A percentile compares a stretch with the other conserved stretches of the same genome.
Evolutionary conservation across 306 rosid genomes (phyloP).

Genomic region (Pachyrhizus erosus): DNA sequence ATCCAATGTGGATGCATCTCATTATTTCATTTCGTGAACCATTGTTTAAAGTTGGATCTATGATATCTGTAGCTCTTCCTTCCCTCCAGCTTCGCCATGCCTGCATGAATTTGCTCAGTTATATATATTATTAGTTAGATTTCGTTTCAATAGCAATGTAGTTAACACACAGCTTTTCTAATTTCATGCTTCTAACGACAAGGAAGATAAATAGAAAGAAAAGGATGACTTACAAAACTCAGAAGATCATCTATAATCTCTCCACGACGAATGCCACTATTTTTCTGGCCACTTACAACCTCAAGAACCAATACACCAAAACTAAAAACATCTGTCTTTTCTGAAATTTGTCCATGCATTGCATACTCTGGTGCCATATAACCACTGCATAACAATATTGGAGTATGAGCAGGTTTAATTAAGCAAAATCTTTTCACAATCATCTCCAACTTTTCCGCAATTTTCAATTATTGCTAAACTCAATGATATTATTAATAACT

Average conservation of each 20-base stretch:
- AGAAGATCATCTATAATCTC: conserved; percentile 41
- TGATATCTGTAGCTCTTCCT: conserved; percentile 33
- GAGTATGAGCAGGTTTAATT: background rate
- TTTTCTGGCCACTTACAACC: conserved; percentile 59
- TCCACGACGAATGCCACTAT: conserved; percentile 16
- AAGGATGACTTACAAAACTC: conserved; percentile 50
- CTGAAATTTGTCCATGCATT: conserved; percentile 48
- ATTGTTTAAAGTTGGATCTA: conserved; percentile 44
- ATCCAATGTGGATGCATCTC: conserved; percentile 64
- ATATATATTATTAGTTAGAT: background rate
- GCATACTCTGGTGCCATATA: conserved; percentile 69
- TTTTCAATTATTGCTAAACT: background rate
- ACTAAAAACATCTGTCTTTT: conserved; percentile 53
- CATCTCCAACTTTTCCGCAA: background rate
- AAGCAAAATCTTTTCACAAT: background rate
- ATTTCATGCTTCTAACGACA: background rate
- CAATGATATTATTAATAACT: background rate
- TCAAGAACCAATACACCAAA: conserved; percentile 63
- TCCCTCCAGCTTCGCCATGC: conserved; percentile 58
- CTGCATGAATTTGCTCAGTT: conserved; percentile 37
- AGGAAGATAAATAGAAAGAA: background rate
- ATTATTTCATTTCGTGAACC: conserved; percentile 43
- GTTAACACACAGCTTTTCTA: background rate
- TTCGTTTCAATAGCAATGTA: background rate
- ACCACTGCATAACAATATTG: conserved; percentile 40